Evolutionary conservation across 1,284 basidiomycete genomes (phyloP), one percentile per base, ranked within the genome.

Genomic region (Boletus coffeatus): DNA sequence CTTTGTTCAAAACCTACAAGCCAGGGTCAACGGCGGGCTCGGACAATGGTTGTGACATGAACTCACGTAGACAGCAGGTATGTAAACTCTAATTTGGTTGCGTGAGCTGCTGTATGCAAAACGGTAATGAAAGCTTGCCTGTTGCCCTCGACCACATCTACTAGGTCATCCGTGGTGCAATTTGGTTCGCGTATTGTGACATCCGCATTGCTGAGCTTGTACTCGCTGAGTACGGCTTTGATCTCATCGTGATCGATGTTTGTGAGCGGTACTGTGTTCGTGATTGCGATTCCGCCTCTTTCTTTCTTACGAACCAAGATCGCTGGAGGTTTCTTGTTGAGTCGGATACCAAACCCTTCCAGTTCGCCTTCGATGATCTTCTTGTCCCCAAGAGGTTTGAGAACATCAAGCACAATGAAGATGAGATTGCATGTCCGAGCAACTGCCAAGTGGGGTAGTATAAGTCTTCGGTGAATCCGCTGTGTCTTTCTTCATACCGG

Each of bases 401-500:
- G 85, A 13, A 99, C 97, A 72, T 99, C 97, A 50, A 99, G 85
- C 36, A 99, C 92, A 74, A 99, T 98, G 77, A 98, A 99, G 68
- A 99, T 98, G 57, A 99, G 87, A 76, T 99, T 96, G 76, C 97
- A 99, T 56, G 97, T 98, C 66, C 96, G 87, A 21, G 96, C 95
- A 67, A 98, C 96, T 92, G 76, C 34, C 59, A 34, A 67, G 36
- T 64, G 60, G 6, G n/a, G 43, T 46, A 64, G 43, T 46, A 64
- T 62, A 64, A 57, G 34, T 59, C 63, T 66, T 67, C 59, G 67
- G 61, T 62, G 60, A 21, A 37, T 60, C 43, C 50, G 61, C 29
- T 52, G 60, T 61, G 62, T 43, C 58, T 64, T 61, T 59, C 61
- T 69, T 57, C 86, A 66, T 81, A 93, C 92, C 91, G 60, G 96